Evolutionary conservation across 768 basidiomycete genomes (phyloP).

Genomic region (Kwoniella mangroviensis): DNA sequence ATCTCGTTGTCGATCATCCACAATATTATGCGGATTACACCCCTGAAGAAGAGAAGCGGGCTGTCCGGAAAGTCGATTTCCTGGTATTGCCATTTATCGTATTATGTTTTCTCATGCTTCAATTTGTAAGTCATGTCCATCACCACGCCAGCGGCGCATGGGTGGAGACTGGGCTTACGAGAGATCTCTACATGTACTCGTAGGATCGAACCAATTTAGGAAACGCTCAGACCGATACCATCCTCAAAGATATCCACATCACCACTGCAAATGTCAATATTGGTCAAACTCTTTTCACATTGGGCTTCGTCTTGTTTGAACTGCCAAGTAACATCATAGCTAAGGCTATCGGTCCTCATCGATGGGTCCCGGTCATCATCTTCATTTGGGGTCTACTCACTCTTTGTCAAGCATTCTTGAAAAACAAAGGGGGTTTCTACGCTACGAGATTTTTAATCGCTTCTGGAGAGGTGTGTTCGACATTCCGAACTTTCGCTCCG

Average conservation of each 20-base stretch:
- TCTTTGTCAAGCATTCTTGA: slow-evolving; percentile 49
- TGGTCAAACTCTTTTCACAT: slow-evolving; percentile 50
- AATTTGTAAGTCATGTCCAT: slow-evolving; percentile 26
- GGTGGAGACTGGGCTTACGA: neutral
- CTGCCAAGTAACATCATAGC: slow-evolving; percentile 46
- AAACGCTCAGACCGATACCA: slow-evolving; percentile 37
- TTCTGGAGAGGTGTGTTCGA: slow-evolving; percentile 27
- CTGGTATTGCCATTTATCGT: slow-evolving; percentile 25
- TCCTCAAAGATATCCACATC: slow-evolving; percentile 40
- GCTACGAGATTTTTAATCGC: slow-evolving; percentile 47
- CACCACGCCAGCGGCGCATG: neutral
- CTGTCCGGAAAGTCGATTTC: slow-evolving; percentile 32
- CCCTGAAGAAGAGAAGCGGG: slow-evolving; percentile 16
- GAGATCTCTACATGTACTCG: neutral
- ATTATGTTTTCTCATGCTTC: slow-evolving; percentile 28
- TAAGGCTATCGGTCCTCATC: slow-evolving; percentile 33
- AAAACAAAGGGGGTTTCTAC: slow-evolving; percentile 35
- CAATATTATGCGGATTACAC: slow-evolving; percentile 16
- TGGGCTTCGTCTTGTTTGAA: slow-evolving; percentile 53
- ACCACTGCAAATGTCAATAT: slow-evolving; percentile 42
- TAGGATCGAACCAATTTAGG: slow-evolving; percentile 35
- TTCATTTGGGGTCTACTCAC: slow-evolving; percentile 59
- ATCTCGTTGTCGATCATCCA: neutral
- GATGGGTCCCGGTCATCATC: slow-evolving; percentile 49
- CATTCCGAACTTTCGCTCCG: neutral